phyloP scores from a whole-genome alignment of 1,284 basidiomycete species.

The Paramarasmius palmivorus region DNA sequence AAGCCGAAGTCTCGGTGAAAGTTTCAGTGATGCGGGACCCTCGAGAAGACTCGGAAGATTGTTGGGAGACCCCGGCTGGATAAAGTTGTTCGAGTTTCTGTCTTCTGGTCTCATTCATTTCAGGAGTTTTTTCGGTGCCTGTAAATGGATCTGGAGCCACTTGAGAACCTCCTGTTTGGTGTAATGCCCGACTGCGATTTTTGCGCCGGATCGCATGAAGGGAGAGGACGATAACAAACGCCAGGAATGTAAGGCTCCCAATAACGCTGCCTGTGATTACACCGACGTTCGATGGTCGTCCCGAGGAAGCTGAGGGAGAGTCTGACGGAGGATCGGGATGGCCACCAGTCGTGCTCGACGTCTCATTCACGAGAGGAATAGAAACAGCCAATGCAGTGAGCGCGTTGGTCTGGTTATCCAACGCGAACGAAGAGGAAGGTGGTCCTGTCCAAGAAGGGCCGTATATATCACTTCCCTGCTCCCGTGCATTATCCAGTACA shows the following conservation, averaged over 20 bases:
- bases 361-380: conserved; percentile 4
- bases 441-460: conserved; percentile 13
- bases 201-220: background rate
- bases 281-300: background rate
- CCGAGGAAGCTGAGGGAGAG: background rate
- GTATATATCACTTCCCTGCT: conserved; percentile 8
- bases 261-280: conserved; percentile 1
- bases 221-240: background rate
- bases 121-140: too few species aligned
- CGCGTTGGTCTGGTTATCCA: conserved; percentile 9
- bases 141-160: too few species aligned
- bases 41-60: background rate
- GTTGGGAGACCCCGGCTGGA: too few species aligned
- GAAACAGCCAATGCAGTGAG: conserved; percentile 6
- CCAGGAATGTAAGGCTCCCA: background rate
- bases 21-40: too few species aligned
- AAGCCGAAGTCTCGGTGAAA: too few species aligned
- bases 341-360: background rate
- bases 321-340: background rate
- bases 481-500: conserved; percentile 9
- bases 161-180: too few species aligned
- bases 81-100: too few species aligned
- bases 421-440: conserved; percentile 1
- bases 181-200: too few species aligned
- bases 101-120: too few species aligned